Evolutionary conservation across 2,329 filamentous ascomycete genomes (phyloP).

Genomic region (Fonsecaea multimorphosa): DNA sequence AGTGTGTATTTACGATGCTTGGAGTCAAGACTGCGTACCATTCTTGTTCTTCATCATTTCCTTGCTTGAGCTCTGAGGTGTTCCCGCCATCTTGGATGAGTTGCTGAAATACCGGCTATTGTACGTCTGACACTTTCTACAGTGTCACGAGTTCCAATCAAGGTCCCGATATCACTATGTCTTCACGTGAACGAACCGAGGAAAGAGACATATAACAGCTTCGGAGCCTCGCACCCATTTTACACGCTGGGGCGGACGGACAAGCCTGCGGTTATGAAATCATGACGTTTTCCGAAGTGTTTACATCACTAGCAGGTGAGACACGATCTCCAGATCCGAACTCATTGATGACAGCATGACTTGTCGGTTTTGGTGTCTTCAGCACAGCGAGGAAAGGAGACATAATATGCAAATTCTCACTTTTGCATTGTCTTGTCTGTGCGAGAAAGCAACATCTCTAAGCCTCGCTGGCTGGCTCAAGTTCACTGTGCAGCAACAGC

Average conservation of each 20-base stretch:
- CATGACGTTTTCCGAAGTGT: conserved; percentile 16
- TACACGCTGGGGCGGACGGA: neutral
- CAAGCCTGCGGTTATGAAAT: conserved; percentile 8
- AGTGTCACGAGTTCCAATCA: conserved; percentile 1
- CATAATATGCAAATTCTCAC: neutral
- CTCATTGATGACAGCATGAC: conserved; percentile 4
- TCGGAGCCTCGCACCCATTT: conserved; percentile 9
- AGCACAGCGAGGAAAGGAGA: neutral
- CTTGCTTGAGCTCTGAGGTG: conserved; percentile 29
- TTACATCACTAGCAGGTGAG: conserved; percentile 13
- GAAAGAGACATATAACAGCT: neutral
- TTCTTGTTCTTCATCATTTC: conserved; percentile 40
- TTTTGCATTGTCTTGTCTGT: neutral
- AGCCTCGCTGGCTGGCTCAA: too few species aligned
- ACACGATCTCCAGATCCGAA: neutral
- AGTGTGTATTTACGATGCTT: neutral
- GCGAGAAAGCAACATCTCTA: neutral
- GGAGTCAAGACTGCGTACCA: conserved; percentile 22
- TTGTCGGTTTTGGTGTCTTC: neutral
- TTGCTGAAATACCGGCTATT: neutral
- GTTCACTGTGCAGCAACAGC: neutral
- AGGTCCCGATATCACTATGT: neutral
- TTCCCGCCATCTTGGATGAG: conserved; percentile 17
- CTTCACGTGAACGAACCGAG: neutral
- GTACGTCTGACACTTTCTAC: neutral